These are phyloP conservation scores for Arabidopsis suecica DNA, from an alignment of 345 rosid genomes.

Conservation along the genomic window DNA sequence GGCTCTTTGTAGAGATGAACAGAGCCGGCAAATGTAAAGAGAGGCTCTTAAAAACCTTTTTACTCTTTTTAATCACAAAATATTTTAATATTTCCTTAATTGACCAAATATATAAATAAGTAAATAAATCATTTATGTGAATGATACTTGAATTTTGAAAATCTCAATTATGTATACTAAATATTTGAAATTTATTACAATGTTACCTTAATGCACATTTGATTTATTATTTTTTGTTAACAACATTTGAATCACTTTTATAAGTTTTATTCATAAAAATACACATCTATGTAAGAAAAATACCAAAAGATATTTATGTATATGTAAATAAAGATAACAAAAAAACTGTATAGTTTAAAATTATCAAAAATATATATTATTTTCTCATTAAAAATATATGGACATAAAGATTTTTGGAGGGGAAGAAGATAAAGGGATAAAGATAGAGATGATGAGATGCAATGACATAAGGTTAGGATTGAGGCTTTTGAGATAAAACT, in stretches of 20 bases:
- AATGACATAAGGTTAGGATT: slow-evolving; percentile 32
- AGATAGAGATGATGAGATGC: slow-evolving; percentile 42
- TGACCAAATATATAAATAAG: slow-evolving; percentile 3
- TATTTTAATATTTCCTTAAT: slow-evolving; percentile 29
- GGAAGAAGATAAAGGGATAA: slow-evolving; percentile 42
- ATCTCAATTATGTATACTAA: slow-evolving; percentile 23
- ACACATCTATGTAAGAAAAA: background rate
- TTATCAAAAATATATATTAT: too few relatives aligned
- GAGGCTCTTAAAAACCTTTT: slow-evolving; percentile 17
- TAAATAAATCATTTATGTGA: too few relatives aligned
- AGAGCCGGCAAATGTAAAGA: slow-evolving; percentile 35
- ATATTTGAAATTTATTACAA: slow-evolving; percentile 24
- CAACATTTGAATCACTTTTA: background rate
- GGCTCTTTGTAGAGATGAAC: slow-evolving; percentile 41
- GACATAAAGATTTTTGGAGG: slow-evolving; percentile 10
- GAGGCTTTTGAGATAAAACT: slow-evolving; percentile 31
- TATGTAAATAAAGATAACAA: too few relatives aligned
- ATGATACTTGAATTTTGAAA: background rate
- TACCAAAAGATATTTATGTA: background rate
- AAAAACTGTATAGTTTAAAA: background rate
- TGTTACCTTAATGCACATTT: background rate
- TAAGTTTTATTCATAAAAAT: background rate
- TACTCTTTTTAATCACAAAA: background rate
- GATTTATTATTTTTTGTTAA: background rate
- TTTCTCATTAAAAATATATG: slow-evolving; percentile 2